Base-by-base conservation (phyloP, 163 green algal genomes). In the Volvox carteri region DNA sequence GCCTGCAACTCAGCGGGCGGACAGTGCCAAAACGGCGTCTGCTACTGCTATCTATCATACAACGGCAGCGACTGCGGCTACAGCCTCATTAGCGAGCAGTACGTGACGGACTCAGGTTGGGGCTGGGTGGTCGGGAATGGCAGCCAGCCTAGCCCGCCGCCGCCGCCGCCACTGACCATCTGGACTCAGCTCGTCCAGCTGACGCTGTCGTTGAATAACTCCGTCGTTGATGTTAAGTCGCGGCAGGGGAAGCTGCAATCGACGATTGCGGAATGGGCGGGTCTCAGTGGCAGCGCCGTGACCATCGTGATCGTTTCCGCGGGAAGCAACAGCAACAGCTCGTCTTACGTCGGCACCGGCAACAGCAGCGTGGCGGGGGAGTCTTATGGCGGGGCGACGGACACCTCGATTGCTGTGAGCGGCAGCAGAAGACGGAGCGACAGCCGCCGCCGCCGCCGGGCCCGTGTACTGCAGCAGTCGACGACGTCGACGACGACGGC, bases 21-120 rank as follows among this genome's bases (percentile, higher is more conserved):
- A 39, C 70, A 89, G 35, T 89, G 84, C 70, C 41, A 67, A 18
- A 44, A 76, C 54, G 84, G 84, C 72, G 9, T 11, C n/a, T 89
- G 84, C 72, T 84, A 89, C 72, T 89, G 84, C 84, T 52, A 30
- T 41, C 84, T 89, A 25, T 52, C 54, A 37, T 89, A 56, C 52
- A 62, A 52, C 7, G 72, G 84, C 12, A 4, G 21, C 54, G 33
- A 50, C 54, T 89, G 84, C 84, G 21, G 33, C 72, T 23, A 42
- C 54, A 78, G 44, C 72, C 72, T 89, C 28, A 76, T 89, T 41
- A 84, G 70, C 54, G 84, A 54, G 16, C 68, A 84, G 83, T 8
- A 42, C 50, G 21, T 83, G 25, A 54, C 52, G 18, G 60, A 70
- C 39, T 81, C 73, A 19, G 2, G 21, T 39, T 50, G 37, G 21